Conservation (phyloP, 345 rosid species). For the Eucalyptus camaldulensis region DNA sequence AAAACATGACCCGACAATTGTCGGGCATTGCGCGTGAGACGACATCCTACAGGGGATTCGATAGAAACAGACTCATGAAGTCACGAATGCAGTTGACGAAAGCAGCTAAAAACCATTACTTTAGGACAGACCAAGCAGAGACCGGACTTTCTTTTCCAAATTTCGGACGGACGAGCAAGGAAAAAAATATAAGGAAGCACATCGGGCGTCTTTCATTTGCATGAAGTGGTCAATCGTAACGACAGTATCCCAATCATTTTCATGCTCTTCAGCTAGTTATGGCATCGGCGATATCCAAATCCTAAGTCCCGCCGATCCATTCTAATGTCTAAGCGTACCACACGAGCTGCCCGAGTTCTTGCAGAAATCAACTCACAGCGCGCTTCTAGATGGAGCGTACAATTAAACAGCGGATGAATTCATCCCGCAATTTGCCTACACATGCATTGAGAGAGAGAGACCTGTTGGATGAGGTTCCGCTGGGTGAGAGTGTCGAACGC, state of each 20-base stretch:
- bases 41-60: background rate
- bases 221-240: background rate
- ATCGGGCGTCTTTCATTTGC: background rate
- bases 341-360: background rate
- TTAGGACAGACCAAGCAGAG: background rate
- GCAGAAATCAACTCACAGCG: background rate
- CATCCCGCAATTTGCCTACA: background rate
- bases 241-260: background rate
- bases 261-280: background rate
- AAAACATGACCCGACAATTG: background rate
- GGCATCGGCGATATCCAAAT: background rate
- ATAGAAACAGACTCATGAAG: background rate
- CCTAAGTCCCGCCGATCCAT: background rate
- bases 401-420: background rate
- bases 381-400: background rate
- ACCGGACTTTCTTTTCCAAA: background rate
- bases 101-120: background rate
- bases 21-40: background rate
- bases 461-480: constrained; percentile 62
- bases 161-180: background rate
- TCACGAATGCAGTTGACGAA: background rate
- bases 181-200: background rate
- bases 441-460: background rate
- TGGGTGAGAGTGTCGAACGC: constrained; percentile 56
- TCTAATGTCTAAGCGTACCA: background rate